A percentile compares a stretch with the other conserved stretches of the same genome.
Evolutionary conservation across 2,329 filamentous ascomycete genomes (phyloP).

Genomic region (Fusarium sp.): DNA sequence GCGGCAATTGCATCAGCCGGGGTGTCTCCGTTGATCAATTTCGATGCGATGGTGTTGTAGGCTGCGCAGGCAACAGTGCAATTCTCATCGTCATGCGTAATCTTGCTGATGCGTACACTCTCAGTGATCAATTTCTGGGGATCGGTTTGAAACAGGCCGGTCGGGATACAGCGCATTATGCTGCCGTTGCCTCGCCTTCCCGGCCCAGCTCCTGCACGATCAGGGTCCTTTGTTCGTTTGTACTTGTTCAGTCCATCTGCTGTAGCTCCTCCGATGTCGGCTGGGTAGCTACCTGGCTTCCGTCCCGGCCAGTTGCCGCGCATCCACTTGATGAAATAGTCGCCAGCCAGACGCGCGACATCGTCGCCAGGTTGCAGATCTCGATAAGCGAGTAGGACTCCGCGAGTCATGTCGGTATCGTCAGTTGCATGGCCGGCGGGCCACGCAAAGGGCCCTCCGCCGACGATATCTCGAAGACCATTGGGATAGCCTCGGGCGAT

Average conservation of each 20-base stretch:
- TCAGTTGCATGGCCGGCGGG: slow-evolving; percentile 62
- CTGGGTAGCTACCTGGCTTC: slow-evolving; percentile 49
- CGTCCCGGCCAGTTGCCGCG: slow-evolving; percentile 61
- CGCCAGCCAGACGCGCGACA: slow-evolving; percentile 54
- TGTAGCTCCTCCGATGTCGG: slow-evolving; percentile 60
- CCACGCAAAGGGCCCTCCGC: slow-evolving; percentile 63
- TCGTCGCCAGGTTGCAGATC: slow-evolving; percentile 47
- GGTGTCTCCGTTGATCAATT: slow-evolving; percentile 49
- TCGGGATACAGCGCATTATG: slow-evolving; percentile 65
- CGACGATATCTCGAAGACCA: slow-evolving; percentile 60
- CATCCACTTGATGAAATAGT: slow-evolving; percentile 60
- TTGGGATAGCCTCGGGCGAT: slow-evolving; percentile 56
- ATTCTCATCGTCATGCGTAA: slow-evolving; percentile 58
- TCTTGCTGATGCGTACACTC: slow-evolving; percentile 55
- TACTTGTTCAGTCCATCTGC: slow-evolving; percentile 53
- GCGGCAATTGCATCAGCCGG: slow-evolving; percentile 50
- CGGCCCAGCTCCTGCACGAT: slow-evolving; percentile 55
- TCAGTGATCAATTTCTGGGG: slow-evolving; percentile 49
- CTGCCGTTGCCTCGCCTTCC: slow-evolving; percentile 62
- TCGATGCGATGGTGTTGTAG: slow-evolving; percentile 58
- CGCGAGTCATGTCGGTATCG: slow-evolving; percentile 65
- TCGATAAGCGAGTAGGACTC: slow-evolving; percentile 61
- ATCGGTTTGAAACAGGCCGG: slow-evolving; percentile 57
- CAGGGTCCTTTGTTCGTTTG: slow-evolving; percentile 30
- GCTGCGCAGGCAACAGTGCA: slow-evolving; percentile 57